Evolutionary conservation across 768 basidiomycete species (phyloP), one percentile per base, ranked within the genome.

Genomic region (Chalciporus pseudorubinellus): DNA sequence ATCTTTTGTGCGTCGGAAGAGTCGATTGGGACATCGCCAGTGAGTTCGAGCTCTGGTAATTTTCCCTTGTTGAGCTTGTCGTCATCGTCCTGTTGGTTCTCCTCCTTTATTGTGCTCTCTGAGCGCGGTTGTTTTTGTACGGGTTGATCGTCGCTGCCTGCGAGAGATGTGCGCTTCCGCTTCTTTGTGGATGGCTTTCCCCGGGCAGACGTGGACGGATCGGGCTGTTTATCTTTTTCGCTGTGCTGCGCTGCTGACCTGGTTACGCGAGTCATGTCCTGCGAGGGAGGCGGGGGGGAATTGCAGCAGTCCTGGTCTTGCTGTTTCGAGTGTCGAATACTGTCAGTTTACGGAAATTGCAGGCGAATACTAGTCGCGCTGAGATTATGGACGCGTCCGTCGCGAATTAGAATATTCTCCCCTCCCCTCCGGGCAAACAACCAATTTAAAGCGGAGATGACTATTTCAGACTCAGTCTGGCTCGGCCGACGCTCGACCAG

Each of bases 241-340:
- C 70, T 61, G 48, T 68, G 67, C 36, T 70, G 72, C 44, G 74
- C 64, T 39, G 75, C 74, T 59, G 84, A 85, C 62, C 89, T 84
- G 67, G 89, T 90, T 65, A 88, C 80, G 58, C 89, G 78, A 56
- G 87, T 86, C 89, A 92, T 90, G 57, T 20, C 61, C 46, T 20
- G 48, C 36, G 53, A 46, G 52, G 45, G 53, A 45, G n/a, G 40
- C 48, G 31, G 40, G 29, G 50, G 44, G 50, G 59, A 51, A 33
- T 29, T n/a, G n/a, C n/a, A n/a, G n/a, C n/a, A 26, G 26, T 7
- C 19, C 44, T 45, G 31, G 16, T 24, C n/a, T 46, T 56, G 50
- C 39, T 39, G 24, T 12, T 12, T 39, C 4, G 22, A 43, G 49
- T n/a, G 53, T 28, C 53, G 55, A 61, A 56, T 8, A 36, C 34